Evolutionary conservation across 2,329 filamentous ascomycete species (phyloP).

Genomic region (Fusarium euwallaceae): DNA sequence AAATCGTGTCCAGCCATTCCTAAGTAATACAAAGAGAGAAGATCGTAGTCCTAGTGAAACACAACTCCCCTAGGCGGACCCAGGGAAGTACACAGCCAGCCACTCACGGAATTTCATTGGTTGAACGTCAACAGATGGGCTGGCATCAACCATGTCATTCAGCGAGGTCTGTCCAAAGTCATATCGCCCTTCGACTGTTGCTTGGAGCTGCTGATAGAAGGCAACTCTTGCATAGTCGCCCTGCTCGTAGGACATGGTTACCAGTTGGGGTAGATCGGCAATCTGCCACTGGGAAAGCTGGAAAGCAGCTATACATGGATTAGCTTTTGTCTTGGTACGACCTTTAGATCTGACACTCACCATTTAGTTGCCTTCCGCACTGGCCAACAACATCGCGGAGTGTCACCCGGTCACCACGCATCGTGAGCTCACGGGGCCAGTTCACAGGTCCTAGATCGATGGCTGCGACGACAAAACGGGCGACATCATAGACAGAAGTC

Average conservation of each 20-base stretch:
- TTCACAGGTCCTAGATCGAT: slow-evolving; percentile 69
- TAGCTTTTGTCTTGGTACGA: slow-evolving; percentile 24
- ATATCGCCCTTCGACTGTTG: slow-evolving; percentile 77
- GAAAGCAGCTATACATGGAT: slow-evolving; percentile 54
- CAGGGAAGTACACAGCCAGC: slow-evolving; percentile 52
- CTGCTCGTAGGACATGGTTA: slow-evolving; percentile 59
- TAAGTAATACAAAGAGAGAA: slow-evolving; percentile 4
- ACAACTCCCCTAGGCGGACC: not conserved
- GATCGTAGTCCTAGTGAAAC: not conserved
- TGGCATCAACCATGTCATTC: slow-evolving; percentile 62
- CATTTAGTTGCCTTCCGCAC: slow-evolving; percentile 63
- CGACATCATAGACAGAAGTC: slow-evolving; percentile 78
- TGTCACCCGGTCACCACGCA: slow-evolving; percentile 75
- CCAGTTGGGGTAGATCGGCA: slow-evolving; percentile 56
- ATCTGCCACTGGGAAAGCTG: slow-evolving; percentile 55
- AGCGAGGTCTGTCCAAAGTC: slow-evolving; percentile 72
- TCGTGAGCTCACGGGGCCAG: slow-evolving; percentile 78
- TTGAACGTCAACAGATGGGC: slow-evolving; percentile 56
- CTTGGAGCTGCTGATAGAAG: slow-evolving; percentile 72
- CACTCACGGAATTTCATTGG: slow-evolving; percentile 67
- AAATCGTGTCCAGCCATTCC: not conserved
- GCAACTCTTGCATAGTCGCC: slow-evolving; percentile 63
- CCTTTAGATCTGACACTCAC: slow-evolving; percentile 49
- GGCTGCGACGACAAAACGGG: slow-evolving; percentile 77
- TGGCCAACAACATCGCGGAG: slow-evolving; percentile 69